These are phyloP conservation scores for Xylaria grammica DNA, from an alignment of 495 filamentous ascomycete species.

Conservation along the genomic window DNA sequence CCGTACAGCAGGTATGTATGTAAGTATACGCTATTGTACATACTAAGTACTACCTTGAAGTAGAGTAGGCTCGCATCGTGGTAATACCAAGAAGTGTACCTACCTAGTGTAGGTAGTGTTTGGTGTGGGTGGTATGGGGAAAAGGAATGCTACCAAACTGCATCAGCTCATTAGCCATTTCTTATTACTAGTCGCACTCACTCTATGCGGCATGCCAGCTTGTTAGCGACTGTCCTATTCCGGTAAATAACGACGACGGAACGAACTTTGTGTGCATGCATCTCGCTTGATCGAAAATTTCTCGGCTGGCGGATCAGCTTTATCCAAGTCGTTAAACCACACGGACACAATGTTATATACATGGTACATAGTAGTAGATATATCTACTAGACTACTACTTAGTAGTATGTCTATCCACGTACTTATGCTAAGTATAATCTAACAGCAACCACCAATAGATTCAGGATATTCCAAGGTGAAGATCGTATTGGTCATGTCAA, in stretches of 20 bases:
- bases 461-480: neutral
- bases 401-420: too few species aligned
- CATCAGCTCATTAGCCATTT: conserved; percentile 18
- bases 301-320: conserved; percentile 9
- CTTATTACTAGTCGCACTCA: conserved; percentile 8
- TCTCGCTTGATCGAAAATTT: conserved; percentile 19
- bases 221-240: conserved; percentile 13
- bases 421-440: too few species aligned
- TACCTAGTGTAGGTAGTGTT: neutral
- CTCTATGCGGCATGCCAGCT: conserved; percentile 9
- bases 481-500: neutral
- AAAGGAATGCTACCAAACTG: conserved; percentile 16
- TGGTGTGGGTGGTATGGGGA: neutral
- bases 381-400: too few species aligned
- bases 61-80: neutral
- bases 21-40: too few species aligned
- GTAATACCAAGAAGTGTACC: too few species aligned
- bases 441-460: conserved; percentile 2
- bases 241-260: conserved; percentile 14
- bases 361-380: neutral
- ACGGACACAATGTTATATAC: neutral
- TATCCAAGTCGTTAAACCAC: neutral
- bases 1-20: too few species aligned
- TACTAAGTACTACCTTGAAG: too few species aligned
- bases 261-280: conserved; percentile 11